Percentiles rank a stretch among this genome's conserved stretches.
Evolutionary conservation across 192 early-diverging fungal genomes (phyloP).

Genomic region (Backusella tarrabulga): DNA sequence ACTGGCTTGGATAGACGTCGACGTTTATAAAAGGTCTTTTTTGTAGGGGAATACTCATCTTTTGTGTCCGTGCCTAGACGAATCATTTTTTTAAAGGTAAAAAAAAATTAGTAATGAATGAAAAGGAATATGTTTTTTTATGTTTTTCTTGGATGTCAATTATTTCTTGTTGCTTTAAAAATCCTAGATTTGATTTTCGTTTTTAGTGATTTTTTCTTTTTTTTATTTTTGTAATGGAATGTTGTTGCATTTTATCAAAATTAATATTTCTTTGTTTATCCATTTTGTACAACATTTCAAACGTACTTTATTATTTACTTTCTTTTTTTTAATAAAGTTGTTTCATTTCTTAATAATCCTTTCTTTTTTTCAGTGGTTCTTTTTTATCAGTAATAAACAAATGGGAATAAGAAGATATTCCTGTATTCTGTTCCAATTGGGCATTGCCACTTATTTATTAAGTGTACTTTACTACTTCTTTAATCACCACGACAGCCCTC

Average conservation of each 20-base stretch:
- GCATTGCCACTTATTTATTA: background rate
- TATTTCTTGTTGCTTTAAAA: background rate
- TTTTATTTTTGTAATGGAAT: background rate
- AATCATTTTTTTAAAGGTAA: background rate
- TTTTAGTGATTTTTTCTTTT: background rate
- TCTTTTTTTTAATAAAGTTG: background rate
- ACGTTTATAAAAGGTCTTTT: background rate
- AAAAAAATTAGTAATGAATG: background rate
- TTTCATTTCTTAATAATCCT: background rate
- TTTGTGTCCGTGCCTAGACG: background rate
- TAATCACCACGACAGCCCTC: background rate
- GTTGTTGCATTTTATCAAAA: background rate
- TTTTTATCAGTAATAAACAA: background rate
- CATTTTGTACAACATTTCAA: constrained; percentile 7
- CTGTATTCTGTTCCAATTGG: constrained; percentile 3
- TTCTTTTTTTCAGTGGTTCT: background rate
- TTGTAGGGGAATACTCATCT: background rate
- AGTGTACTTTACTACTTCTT: background rate
- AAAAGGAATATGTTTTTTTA: background rate
- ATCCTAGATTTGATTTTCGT: background rate
- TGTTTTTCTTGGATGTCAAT: background rate
- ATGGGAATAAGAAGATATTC: constrained; percentile 5
- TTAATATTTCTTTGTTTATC: constrained; percentile 1
- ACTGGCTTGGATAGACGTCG: background rate
- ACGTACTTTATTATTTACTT: constrained; percentile 7